Conservation (phyloP, 129 eudicot species). For the Lactuca saligna region DNA sequence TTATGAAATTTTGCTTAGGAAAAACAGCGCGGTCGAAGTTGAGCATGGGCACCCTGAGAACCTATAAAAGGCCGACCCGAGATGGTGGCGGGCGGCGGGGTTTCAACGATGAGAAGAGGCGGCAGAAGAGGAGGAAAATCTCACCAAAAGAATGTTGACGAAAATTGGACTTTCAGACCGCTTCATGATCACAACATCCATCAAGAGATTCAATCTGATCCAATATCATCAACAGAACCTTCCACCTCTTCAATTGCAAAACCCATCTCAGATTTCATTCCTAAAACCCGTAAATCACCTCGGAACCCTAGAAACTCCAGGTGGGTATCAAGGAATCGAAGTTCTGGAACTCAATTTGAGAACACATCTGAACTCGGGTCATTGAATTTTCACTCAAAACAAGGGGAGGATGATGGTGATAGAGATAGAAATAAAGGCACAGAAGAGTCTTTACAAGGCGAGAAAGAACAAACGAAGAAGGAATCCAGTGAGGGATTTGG, state of each 20-base stretch:
- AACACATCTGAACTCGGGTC: slow-evolving; percentile 36
- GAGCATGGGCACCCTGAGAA: background rate
- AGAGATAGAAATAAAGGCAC: slow-evolving; percentile 9
- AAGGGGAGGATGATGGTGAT: slow-evolving; percentile 11
- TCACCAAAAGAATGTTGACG: slow-evolving; percentile 15
- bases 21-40: background rate
- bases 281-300: slow-evolving; percentile 11
- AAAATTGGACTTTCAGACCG: slow-evolving; percentile 31
- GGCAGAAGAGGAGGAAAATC: slow-evolving; percentile 19
- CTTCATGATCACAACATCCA: slow-evolving; percentile 12
- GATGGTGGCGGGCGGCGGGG: background rate
- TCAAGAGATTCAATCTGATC: slow-evolving; percentile 8
- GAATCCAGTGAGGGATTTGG: slow-evolving; percentile 22
- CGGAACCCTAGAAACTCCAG: slow-evolving; percentile 31
- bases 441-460: slow-evolving; percentile 3
- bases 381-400: slow-evolving; percentile 12
- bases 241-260: slow-evolving; percentile 16
- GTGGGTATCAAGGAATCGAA: slow-evolving; percentile 34
- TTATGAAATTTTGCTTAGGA: too few species aligned
- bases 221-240: slow-evolving; percentile 14
- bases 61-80: background rate
- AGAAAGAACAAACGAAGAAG: slow-evolving; percentile 11
- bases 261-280: slow-evolving; percentile 24
- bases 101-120: slow-evolving; percentile 35
- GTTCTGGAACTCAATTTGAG: slow-evolving; percentile 29